A percentile compares a stretch with the other conserved stretches of the same genome.
phyloP scores from a whole-genome alignment of 2,329 filamentous ascomycete genomes.

The Diplodia scrobiculata region DNA sequence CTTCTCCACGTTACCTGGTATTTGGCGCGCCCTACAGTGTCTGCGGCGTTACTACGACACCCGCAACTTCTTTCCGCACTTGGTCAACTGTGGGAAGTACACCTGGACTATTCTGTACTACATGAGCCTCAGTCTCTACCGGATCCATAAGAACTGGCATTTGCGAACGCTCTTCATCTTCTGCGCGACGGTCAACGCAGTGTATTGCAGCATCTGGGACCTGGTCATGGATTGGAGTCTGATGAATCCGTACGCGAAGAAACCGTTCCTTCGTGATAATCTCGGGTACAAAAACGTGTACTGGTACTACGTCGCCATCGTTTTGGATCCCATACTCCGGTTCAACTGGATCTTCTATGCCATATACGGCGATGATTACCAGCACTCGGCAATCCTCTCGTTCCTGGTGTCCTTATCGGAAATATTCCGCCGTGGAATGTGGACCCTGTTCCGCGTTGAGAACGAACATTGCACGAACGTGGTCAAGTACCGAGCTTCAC shows the following conservation, averaged over 20 bases:
- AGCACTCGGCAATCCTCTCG: slow-evolving; percentile 80
- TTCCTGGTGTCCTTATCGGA: slow-evolving; percentile 80
- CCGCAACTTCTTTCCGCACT: slow-evolving; percentile 82
- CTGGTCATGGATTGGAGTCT: slow-evolving; percentile 95
- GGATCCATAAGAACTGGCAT: slow-evolving; percentile 64
- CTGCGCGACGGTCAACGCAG: slow-evolving; percentile 76
- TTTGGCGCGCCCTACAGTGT: slow-evolving; percentile 91
- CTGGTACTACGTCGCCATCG: slow-evolving; percentile 85
- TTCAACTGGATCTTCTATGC: slow-evolving; percentile 96
- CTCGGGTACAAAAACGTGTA: slow-evolving; percentile 76
- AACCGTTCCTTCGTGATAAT: slow-evolving; percentile 69
- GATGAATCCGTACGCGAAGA: slow-evolving; percentile 71
- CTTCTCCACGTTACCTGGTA: slow-evolving; percentile 76
- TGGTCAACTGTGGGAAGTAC: slow-evolving; percentile 93
- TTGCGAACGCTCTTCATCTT: slow-evolving; percentile 73
- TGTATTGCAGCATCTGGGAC: slow-evolving; percentile 93
- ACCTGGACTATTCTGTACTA: slow-evolving; percentile 78
- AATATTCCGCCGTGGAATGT: slow-evolving; percentile 81
- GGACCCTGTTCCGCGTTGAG: slow-evolving; percentile 91
- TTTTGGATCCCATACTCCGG: slow-evolving; percentile 78
- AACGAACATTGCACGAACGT: slow-evolving; percentile 91
- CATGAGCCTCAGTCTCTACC: slow-evolving; percentile 77
- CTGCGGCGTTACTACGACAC: slow-evolving; percentile 87
- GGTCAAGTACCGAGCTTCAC: slow-evolving; percentile 80
- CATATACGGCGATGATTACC: slow-evolving; percentile 74